Evolutionary conservation across 1,284 basidiomycete species (phyloP).

Genomic region (Heliocybe sulcata): DNA sequence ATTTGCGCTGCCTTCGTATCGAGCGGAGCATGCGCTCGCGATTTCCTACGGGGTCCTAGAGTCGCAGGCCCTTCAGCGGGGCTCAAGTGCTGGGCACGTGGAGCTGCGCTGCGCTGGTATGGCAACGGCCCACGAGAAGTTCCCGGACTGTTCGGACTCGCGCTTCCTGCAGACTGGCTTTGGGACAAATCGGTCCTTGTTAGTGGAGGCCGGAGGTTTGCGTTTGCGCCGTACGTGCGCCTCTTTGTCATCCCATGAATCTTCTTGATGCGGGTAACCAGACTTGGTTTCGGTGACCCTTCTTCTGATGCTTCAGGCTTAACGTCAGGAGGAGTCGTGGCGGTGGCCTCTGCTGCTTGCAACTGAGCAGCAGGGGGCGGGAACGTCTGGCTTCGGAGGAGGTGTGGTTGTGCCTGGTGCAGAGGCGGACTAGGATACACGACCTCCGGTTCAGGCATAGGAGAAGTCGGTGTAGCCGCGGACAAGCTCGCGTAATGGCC

Average conservation of each 20-base stretch:
- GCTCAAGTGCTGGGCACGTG: background rate
- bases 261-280: slow-evolving; percentile 49
- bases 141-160: background rate
- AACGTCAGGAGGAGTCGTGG: background rate
- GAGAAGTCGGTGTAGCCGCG: background rate
- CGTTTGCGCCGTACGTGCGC: slow-evolving; percentile 51
- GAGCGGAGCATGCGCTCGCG: background rate
- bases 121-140: background rate
- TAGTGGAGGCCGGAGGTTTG: slow-evolving; percentile 40
- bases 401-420: background rate
- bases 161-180: background rate
- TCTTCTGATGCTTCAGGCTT: background rate
- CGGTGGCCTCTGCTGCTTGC: background rate
- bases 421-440: background rate
- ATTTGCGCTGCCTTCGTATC: background rate
- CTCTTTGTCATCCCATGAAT: slow-evolving; percentile 57
- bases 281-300: slow-evolving; percentile 22
- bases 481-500: background rate
- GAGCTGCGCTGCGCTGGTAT: background rate
- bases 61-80: background rate
- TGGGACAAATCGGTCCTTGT: slow-evolving; percentile 26
- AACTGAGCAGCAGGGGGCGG: background rate
- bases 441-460: background rate
- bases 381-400: background rate
- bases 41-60: background rate